A percentile compares a stretch with the other conserved stretches of the same genome.
Conservation (phyloP, 1,284 basidiomycete species). For the Marasmius sp. region DNA sequence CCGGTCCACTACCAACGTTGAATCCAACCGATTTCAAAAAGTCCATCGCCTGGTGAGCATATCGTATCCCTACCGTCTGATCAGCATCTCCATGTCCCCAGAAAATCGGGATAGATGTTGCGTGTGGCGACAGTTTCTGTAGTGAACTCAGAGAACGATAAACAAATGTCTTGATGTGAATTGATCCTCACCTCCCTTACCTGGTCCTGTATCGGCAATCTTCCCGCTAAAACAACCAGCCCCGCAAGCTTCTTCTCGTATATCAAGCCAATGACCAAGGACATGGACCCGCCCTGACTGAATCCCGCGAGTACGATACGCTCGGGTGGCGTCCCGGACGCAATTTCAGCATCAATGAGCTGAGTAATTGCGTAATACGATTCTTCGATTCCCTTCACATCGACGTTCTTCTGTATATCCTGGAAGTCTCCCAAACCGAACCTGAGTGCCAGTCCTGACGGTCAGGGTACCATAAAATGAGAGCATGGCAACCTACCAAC, state of each 20-base stretch:
- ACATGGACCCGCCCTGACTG: conserved; percentile 51
- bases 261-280: conserved; percentile 43
- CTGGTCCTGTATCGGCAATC: conserved; percentile 44
- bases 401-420: conserved; percentile 29
- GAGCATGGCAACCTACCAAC: conserved; percentile 1
- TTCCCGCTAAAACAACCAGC: conserved; percentile 42
- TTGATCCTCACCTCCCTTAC: conserved; percentile 35
- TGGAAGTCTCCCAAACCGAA: conserved; percentile 43
- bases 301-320: conserved; percentile 50
- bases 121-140: neutral
- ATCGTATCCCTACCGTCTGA: neutral
- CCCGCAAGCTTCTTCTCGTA: conserved; percentile 45
- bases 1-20: conserved; percentile 2
- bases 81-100: conserved; percentile 4
- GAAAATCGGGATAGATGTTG: conserved; percentile 5
- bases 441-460: conserved; percentile 20
- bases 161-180: neutral
- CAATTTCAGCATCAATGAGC: conserved; percentile 48
- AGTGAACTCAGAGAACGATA: neutral
- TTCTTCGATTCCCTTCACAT: conserved; percentile 49
- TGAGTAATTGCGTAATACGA: conserved; percentile 37
- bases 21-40: conserved; percentile 14
- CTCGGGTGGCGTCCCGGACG: conserved; percentile 40
- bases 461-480: neutral
- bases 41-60: conserved; percentile 6